Evolutionary conservation across 2,329 filamentous ascomycete genomes (phyloP).

Genomic region (Pseudopyricularia cyperi): DNA sequence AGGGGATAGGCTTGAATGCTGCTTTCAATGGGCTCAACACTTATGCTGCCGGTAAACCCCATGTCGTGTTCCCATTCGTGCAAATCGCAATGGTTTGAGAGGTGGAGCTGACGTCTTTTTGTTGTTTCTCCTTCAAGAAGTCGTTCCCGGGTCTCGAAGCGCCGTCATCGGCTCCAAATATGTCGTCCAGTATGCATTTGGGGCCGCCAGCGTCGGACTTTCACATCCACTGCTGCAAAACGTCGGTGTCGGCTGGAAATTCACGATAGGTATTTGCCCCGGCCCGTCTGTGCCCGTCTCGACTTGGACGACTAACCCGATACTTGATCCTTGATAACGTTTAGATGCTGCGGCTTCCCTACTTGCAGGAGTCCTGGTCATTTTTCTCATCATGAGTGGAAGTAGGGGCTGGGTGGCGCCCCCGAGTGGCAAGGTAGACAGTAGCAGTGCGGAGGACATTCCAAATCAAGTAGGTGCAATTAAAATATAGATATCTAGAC

Average conservation of each 20-base stretch:
- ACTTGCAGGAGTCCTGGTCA: neutral
- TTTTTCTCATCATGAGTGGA: neutral
- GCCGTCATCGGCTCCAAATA: constrained; percentile 9
- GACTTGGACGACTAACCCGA: no score
- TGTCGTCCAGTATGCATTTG: constrained; percentile 7
- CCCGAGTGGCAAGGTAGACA: neutral
- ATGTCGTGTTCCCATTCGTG: neutral
- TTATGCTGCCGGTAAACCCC: constrained; percentile 18
- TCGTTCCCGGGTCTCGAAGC: constrained; percentile 3
- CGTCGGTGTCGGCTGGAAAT: constrained; percentile 6
- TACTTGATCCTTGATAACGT: no score
- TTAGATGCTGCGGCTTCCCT: neutral
- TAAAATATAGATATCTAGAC: neutral
- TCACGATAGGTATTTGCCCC: constrained; percentile 4
- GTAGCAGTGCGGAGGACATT: neutral
- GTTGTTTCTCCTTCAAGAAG: constrained; percentile 2
- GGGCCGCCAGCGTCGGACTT: constrained; percentile 4
- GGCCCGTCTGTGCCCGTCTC: neutral
- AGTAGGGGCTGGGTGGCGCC: neutral
- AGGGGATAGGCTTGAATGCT: constrained; percentile 62
- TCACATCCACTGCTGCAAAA: constrained; percentile 5
- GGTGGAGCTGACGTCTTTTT: neutral
- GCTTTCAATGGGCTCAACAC: constrained; percentile 67
- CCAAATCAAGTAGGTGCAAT: neutral
- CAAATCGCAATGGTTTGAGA: neutral